A percentile compares a stretch with the other conserved stretches of the same genome.
Evolutionary conservation across 2,329 filamentous ascomycete genomes (phyloP).

Genomic region (Cladobotryum mycophilum): DNA sequence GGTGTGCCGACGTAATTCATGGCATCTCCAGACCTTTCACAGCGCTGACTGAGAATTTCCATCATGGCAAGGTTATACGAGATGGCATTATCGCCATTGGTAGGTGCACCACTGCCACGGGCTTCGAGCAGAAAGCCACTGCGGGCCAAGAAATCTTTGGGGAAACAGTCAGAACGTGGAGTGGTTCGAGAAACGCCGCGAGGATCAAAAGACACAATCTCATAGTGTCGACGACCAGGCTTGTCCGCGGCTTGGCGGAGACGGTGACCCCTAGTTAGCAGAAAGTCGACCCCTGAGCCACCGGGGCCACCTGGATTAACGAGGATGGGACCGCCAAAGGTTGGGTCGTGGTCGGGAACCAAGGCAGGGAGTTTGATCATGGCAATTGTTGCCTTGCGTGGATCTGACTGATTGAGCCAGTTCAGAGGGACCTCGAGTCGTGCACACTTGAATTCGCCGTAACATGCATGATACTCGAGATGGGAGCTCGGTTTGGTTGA

Average conservation of each 20-base stretch:
- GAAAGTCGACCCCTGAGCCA: conserved; percentile 30
- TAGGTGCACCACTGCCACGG: conserved; percentile 25
- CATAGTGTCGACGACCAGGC: conserved; percentile 29
- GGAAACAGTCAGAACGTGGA: conserved; percentile 35
- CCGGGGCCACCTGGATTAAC: conserved; percentile 42
- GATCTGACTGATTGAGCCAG: conserved; percentile 29
- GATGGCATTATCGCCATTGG: conserved; percentile 15
- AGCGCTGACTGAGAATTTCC: conserved; percentile 24
- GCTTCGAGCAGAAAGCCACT: conserved; percentile 24
- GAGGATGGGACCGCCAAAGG: conserved; percentile 38
- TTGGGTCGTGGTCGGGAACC: conserved; percentile 30
- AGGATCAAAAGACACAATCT: conserved; percentile 40
- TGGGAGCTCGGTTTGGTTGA: conserved; percentile 27
- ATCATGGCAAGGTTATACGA: conserved; percentile 22
- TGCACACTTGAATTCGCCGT: conserved; percentile 33
- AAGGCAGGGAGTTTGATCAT: conserved; percentile 35
- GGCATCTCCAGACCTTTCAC: conserved; percentile 23
- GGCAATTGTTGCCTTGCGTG: conserved; percentile 31
- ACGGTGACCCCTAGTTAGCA: conserved; percentile 20
- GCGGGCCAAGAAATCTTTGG: conserved; percentile 23
- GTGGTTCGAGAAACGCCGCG: conserved; percentile 33
- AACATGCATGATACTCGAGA: conserved; percentile 36
- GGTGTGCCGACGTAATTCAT: conserved; percentile 30
- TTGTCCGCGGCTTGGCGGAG: conserved; percentile 25
- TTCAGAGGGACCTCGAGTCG: conserved; percentile 38